phyloP scores from a whole-genome alignment of 179 eudicot genomes.

The Sideroxylon spinosum region DNA sequence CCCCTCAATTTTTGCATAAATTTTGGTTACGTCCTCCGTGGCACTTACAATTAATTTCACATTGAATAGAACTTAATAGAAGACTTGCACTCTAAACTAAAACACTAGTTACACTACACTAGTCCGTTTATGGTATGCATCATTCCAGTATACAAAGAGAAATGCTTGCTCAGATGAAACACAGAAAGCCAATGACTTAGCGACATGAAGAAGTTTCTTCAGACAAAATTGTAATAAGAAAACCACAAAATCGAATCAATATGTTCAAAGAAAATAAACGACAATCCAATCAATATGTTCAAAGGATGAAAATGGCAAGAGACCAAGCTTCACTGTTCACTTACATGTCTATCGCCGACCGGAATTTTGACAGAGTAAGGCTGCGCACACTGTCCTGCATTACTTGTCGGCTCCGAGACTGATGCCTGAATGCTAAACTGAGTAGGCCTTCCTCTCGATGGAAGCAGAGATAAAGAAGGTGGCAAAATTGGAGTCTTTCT shows the following conservation, averaged over 20 bases:
- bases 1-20: no score
- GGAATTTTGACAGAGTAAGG: conserved; percentile 73
- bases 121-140: not conserved
- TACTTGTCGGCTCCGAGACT: conserved; percentile 14
- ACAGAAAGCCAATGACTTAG: not conserved
- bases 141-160: not conserved
- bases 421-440: conserved; percentile 25
- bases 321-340: conserved; percentile 12
- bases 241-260: no score
- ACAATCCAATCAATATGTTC: not conserved
- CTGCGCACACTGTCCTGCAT: conserved; percentile 23
- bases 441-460: conserved; percentile 12
- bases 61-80: no score
- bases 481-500: not conserved
- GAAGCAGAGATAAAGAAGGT: conserved; percentile 24
- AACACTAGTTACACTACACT: not conserved
- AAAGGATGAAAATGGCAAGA: not conserved
- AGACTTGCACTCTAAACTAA: not conserved
- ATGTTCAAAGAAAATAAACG: no score
- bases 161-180: not conserved
- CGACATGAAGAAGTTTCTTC: not conserved
- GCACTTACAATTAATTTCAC: not conserved
- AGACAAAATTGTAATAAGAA: no score
- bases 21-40: not conserved
- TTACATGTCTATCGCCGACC: conserved; percentile 80